Evolutionary conservation across 352 stramenopile species (phyloP).

Genomic region (Phytophthora meadii): DNA sequence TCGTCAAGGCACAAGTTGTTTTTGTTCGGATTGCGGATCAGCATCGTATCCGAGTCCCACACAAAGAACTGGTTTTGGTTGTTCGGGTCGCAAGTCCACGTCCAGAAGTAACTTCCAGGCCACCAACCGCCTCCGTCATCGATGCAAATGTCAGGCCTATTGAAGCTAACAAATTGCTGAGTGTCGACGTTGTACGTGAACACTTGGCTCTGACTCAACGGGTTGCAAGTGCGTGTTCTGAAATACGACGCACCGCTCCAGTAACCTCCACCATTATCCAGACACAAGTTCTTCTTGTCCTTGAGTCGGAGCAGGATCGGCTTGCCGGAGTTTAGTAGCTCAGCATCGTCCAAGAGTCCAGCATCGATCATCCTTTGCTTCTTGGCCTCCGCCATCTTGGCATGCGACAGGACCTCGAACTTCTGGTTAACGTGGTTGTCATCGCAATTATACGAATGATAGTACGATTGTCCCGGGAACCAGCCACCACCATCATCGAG

Average conservation of each 20-base stretch:
- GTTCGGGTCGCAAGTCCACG: constrained; percentile 33
- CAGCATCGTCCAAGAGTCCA: constrained; percentile 9
- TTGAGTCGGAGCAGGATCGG: constrained; percentile 31
- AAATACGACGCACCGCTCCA: constrained; percentile 31
- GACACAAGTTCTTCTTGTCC: constrained; percentile 36
- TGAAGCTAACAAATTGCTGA: constrained; percentile 13
- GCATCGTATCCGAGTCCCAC: no score
- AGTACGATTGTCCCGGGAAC: constrained; percentile 19
- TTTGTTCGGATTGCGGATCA: constrained; percentile 11
- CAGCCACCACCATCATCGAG: constrained; percentile 34
- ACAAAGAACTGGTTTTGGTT: constrained; percentile 32
- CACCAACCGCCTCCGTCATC: constrained; percentile 28
- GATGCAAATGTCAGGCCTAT: constrained; percentile 22
- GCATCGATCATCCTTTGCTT: constrained; percentile 18
- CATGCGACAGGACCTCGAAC: constrained; percentile 32
- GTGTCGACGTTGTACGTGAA: constrained; percentile 25
- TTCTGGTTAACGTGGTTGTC: constrained; percentile 33
- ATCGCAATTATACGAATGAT: constrained; percentile 29
- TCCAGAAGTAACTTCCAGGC: constrained; percentile 12
- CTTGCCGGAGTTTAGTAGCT: constrained; percentile 22
- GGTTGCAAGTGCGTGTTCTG: constrained; percentile 23
- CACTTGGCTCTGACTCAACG: constrained; percentile 24
- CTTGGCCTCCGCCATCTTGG: constrained; percentile 16
- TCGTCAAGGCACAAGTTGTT: constrained; percentile 43
- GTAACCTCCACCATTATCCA: constrained; percentile 41